Conservation (phyloP, 2,329 filamentous ascomycete genomes). For the Ceratocystis harringtonii region DNA sequence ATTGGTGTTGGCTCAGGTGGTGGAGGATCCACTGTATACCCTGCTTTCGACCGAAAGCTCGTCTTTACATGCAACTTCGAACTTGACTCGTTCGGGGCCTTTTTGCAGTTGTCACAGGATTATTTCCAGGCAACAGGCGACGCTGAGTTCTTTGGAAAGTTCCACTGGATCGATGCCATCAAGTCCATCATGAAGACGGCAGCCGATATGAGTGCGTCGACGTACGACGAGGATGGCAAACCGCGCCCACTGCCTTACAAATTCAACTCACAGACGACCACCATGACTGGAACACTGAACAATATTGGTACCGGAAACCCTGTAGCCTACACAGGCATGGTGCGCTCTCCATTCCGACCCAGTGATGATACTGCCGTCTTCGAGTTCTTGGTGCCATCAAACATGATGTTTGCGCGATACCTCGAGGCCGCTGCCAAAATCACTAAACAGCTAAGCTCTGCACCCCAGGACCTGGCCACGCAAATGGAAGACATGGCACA, state of each 20-base stretch:
- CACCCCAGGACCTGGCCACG: conserved; percentile 35
- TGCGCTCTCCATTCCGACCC: conserved; percentile 78
- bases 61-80: conserved; percentile 87
- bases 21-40: conserved; percentile 17
- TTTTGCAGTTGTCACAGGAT: conserved; percentile 64
- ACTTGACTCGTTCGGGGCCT: conserved; percentile 73
- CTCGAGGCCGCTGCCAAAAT: conserved; percentile 35
- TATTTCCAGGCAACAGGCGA: conserved; percentile 60
- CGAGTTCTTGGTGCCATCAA: conserved; percentile 78
- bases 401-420: conserved; percentile 65
- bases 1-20: conserved; percentile 32
- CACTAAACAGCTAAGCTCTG: conserved; percentile 39
- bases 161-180: conserved; percentile 59
- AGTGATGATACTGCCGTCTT: conserved; percentile 78
- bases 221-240: conserved; percentile 47
- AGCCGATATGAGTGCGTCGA: conserved; percentile 54
- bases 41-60: conserved; percentile 19
- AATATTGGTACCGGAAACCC: conserved; percentile 58
- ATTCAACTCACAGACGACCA: conserved; percentile 52
- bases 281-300: conserved; percentile 27
- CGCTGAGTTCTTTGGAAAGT: conserved; percentile 50
- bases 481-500: conserved; percentile 43
- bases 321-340: conserved; percentile 58
- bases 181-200: conserved; percentile 54
- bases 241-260: conserved; percentile 51